These are phyloP conservation scores for Hordeum vulgare DNA, from an alignment of 176 grass and related monocot species.

Conservation along the genomic window MorexV3_pseudomolecules_assembly NC_058522.1:453746865-453747364, in stretches of 20 bases:
- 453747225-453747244: not conserved
- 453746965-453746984: slow-evolving; percentile 32
- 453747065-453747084: not conserved
- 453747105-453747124: not conserved
- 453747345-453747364: slow-evolving; percentile 43
- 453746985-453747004: slow-evolving; percentile 86
- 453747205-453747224: slow-evolving; percentile 39
- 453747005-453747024: slow-evolving; percentile 51
- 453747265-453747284: not conserved
- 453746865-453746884: slow-evolving; percentile 80
- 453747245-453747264: not conserved
- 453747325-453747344: slow-evolving; percentile 54
- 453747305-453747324: slow-evolving; percentile 25
- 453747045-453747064: not conserved
- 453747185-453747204: slow-evolving; percentile 50
- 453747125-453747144: not conserved
- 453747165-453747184: slow-evolving; percentile 35
- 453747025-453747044: not conserved
- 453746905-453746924: slow-evolving; percentile 37
- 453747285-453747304: not conserved
- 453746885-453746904: slow-evolving; percentile 11
- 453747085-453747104: not conserved
- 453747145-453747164: slow-evolving; percentile 43
- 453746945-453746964: not conserved
- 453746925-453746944: slow-evolving; percentile 18